Base-by-base conservation (phyloP, 2,329 filamentous ascomycete species). In the Keithomyces neogunnii region DNA sequence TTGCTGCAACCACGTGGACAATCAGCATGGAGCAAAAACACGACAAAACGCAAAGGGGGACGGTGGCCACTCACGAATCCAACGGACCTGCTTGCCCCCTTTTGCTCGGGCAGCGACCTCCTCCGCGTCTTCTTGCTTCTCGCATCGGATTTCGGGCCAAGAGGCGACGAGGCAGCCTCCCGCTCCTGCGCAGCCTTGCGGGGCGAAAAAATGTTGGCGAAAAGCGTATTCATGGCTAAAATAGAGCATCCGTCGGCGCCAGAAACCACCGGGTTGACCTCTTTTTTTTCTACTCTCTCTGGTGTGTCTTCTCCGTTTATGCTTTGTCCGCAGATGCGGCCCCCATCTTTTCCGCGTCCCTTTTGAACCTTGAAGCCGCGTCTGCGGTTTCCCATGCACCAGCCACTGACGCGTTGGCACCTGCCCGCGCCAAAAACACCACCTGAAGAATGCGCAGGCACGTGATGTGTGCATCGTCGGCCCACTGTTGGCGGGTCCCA, bases 141-240 rank as follows among this genome's bases (percentile, higher is more conserved):
- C 8, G 47, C 29, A 19, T 31, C 45, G 10, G 49, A 44, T 31
- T 51, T 49, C n/a, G 30, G 33, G 10, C 36, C 38, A 33, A 44
- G 5, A 9, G 48, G 46, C 36, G 52, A 45, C 29, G 52, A 47
- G 19, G 46, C 42, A 4, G 30, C 29, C 2, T 39, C 49, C n/a
- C 46, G 35, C n/a, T 42, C 31, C 26, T 30, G 30, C 26, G 49
- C 29, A 3, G 35, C 26, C 32, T 51, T 51, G 9, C 49, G 49
- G 10, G 52, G 49, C 4, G 52, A 47, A 38, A 51, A 53, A n/a
- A 53, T 42, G 1, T 46, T 42, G 8, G 49, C 35, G 30, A 53
- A 9, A 9, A 51, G 36, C 3, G 33, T 46, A 32, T 26, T 51
- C 52, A 53, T 53, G 26, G n/a, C 28, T 42, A 28, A 19, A 19